These are phyloP conservation scores for Cardamine chenopodiifolia DNA, from an alignment of 345 rosid genomes.

Conservation along the genomic window DNA sequence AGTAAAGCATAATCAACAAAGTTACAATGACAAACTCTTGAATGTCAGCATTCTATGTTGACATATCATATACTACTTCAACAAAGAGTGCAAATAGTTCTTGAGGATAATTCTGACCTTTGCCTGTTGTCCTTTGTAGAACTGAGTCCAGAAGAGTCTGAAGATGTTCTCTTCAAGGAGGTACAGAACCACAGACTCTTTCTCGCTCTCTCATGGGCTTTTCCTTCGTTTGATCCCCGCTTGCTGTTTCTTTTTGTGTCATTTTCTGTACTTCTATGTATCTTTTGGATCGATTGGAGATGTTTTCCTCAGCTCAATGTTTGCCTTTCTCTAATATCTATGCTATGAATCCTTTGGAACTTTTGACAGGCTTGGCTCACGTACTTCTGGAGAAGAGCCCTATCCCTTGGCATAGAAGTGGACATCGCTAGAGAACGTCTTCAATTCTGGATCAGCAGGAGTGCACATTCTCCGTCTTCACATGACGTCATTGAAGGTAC, in stretches of 20 bases:
- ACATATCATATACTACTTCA: neutral
- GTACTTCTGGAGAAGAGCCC: constrained; percentile 96
- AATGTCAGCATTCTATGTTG: neutral
- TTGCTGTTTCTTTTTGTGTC: constrained; percentile 1
- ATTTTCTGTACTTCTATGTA: constrained; percentile 1
- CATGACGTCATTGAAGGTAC: constrained; percentile 91
- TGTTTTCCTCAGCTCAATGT: neutral
- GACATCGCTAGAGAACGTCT: constrained; percentile 78
- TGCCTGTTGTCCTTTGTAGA: constrained; percentile 50
- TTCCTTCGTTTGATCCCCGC: constrained; percentile 18
- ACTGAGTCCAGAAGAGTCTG: constrained; percentile 92
- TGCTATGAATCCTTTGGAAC: constrained; percentile 20
- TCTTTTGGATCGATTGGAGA: constrained; percentile 19
- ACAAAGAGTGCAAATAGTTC: constrained; percentile 7
- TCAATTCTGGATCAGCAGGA: constrained; percentile 80
- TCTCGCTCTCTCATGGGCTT: constrained; percentile 26
- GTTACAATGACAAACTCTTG: constrained; percentile 1
- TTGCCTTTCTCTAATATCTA: constrained; percentile 12
- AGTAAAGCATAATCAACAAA: constrained; percentile 17
- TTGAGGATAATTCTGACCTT: constrained; percentile 12
- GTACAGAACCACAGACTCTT: constrained; percentile 39
- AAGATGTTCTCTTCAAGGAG: constrained; percentile 99
- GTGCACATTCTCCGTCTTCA: constrained; percentile 78
- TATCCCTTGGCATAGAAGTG: constrained; percentile 73
- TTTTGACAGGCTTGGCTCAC: constrained; percentile 91